Percentiles rank a stretch among this genome's conserved stretches.
These are phyloP conservation scores for bread wheat (Triticum aestivum) DNA, from an alignment of 176 grass and related monocot species.

Conservation along the genomic window DNA sequence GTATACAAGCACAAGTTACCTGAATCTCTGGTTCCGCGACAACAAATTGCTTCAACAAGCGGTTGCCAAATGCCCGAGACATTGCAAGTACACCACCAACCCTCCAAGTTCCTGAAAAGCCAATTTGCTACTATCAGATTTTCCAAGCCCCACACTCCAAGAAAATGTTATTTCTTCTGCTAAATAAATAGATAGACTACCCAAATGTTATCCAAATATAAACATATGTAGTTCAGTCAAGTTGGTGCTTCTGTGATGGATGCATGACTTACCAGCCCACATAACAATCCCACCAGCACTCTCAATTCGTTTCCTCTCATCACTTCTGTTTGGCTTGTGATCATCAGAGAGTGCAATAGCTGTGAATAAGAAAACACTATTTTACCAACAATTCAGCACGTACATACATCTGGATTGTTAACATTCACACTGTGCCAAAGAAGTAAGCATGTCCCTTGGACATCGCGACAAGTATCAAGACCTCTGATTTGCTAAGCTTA, in stretches of 20 bases:
- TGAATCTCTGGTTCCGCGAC: constrained; percentile 95
- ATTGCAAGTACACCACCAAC: constrained; percentile 97
- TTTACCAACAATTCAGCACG: constrained; percentile 29
- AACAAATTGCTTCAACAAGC: constrained; percentile 92
- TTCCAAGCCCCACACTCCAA: neutral
- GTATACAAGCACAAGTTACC: constrained; percentile 32
- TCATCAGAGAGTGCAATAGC: constrained; percentile 94
- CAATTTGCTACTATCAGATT: constrained; percentile 18
- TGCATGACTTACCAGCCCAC: constrained; percentile 72
- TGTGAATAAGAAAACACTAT: constrained; percentile 26
- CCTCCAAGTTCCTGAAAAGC: constrained; percentile 83
- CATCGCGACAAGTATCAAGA: neutral
- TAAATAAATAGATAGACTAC: neutral
- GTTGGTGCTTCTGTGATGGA: neutral
- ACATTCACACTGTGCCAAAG: neutral
- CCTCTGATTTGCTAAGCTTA: neutral
- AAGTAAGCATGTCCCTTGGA: constrained; percentile 3
- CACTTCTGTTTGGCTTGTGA: constrained; percentile 97
- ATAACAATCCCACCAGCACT: constrained; percentile 90
- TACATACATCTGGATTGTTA: constrained; percentile 14
- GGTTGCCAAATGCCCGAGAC: constrained; percentile 98
- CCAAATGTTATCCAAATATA: neutral
- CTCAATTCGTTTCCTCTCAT: constrained; percentile 91
- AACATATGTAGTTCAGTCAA: neutral
- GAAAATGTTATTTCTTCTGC: neutral